Evolutionary conservation across 306 rosid genomes (phyloP), one percentile per base, ranked within the genome.

Genomic region (Sechiopsis laciniata): DNA sequence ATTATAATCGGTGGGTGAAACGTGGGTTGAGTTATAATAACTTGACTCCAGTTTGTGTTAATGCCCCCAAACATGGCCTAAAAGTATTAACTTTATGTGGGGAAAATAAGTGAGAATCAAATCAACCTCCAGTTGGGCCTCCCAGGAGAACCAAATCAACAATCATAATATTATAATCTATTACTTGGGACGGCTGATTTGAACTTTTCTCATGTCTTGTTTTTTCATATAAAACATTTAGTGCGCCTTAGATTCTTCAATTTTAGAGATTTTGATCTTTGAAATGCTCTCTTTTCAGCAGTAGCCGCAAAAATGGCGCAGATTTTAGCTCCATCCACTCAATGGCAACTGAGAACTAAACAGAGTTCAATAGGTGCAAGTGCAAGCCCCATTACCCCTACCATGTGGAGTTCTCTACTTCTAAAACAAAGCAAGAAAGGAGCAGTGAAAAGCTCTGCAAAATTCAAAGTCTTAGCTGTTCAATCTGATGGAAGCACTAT

Each of bases 311-410:
- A 6, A 74, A 95, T 95, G 99, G 99, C 97, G 29, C 97, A 95
- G 81, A 95, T 95, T 87, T 85, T 91, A 91, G 96, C 99, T 48
- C 99, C 97, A 29, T 79, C 92, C 9, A 83, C 91, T 6, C 99
- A 91, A 85, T 88, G 94, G 95, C 90, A 84, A 81, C 86, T 81
- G 88, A 78, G 89, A 71, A 66, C 89, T 73, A 67, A 90, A n/a
- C 90, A 82, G 82, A 60, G 73, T 78, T 76, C 89, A 26, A 72
- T 76, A 2, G 48, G 48, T 42, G 11, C 12, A 15, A 40, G 53
- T 79, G 87, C 88, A 73, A 78, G 80, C 64, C 88, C 92, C 20
- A 60, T 87, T 72, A 74, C 88, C 46, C 76, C 91, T 50, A 95
- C 88, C 82, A 79, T 85, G 95, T 89, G 91, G 97, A 76, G 85